Evolutionary conservation across 2,329 filamentous ascomycete species (phyloP), one percentile per base, ranked within the genome.

Genomic region (Dactylellina haptotyla): DNA sequence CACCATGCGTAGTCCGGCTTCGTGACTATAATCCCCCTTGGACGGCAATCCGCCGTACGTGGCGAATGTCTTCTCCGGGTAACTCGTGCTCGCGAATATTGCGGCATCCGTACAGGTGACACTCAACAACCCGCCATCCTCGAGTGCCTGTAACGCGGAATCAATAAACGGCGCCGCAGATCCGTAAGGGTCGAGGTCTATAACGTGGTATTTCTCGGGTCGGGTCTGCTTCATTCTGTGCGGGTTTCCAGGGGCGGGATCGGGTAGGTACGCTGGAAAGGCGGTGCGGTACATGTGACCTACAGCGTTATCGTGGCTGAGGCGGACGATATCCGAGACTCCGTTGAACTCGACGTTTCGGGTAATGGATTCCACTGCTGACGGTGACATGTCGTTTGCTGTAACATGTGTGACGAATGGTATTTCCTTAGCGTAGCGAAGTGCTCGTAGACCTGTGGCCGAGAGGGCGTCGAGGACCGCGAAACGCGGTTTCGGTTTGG

Each of bases 81-180:
- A 99, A 64, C 93, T 92, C 77, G 92, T 91, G 0, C 94, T 97
- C 0, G 94, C 94, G 86, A 93, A 99, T 1, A 99, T 92, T 8
- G 91, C 93, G 8, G 94, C 93, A 80, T 99, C 95, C 0, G 95
- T 99, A 81, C 95, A 99, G 1, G 95, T 99, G 3, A 99, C 90
- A 80, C 93, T 97, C 3, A 99, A 85, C 39, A 99, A 84, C 2
- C 95, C 95, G 0, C 94, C 94, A 77, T 97, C 92, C 5, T 97
- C 86, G 6, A 78, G 39, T 1, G 91, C 88, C 81, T 97, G 93
- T 6, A 99, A 84, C 1, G 95, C 93, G 1, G 92, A 89, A 79
- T 99, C 95, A 61, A 99, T 86, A 81, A 99, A 99, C 0, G 92
- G 91, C 8, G 91, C 92, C 0, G 94, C 95, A 0, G 92, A 96